Percentiles rank a stretch among this genome's conserved stretches.
phyloP scores from a whole-genome alignment of 345 rosid genomes.

The Excoecaria cochinchinensis region DNA sequence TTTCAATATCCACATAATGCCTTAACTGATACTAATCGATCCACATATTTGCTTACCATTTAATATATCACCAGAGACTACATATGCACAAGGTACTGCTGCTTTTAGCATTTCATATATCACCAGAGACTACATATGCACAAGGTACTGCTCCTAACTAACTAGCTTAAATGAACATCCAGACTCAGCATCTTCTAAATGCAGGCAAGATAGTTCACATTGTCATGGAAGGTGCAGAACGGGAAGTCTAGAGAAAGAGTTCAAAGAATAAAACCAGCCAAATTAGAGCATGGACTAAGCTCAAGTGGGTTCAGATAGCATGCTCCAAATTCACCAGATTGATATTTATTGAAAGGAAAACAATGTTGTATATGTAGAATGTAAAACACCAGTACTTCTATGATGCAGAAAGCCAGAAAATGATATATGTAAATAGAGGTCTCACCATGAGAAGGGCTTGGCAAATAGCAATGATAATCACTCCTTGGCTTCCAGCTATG shows the following conservation, averaged over 20 bases:
- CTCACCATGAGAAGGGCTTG: constrained; percentile 85
- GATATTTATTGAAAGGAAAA: not conserved
- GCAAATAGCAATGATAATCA: constrained; percentile 79
- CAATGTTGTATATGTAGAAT: not conserved
- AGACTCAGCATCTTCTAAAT: not conserved
- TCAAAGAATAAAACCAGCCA: not conserved
- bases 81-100: not conserved
- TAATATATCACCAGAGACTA: not conserved
- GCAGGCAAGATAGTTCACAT: not conserved
- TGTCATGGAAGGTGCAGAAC: not conserved
- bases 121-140: not conserved
- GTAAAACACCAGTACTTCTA: not conserved
- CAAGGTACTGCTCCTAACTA: not conserved
- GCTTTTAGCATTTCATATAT: not conserved
- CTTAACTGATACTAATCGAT: too few relatives aligned
- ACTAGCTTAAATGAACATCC: not conserved
- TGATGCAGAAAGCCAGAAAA: not conserved
- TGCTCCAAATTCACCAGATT: not conserved
- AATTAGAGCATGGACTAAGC: not conserved
- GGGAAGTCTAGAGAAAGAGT: not conserved
- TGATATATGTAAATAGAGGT: not conserved
- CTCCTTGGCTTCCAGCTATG: constrained; percentile 93
- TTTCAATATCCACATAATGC: too few relatives aligned
- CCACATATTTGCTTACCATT: too few relatives aligned
- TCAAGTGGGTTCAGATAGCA: not conserved